Percentiles rank a stretch among this genome's conserved stretches.
Evolutionary conservation across 1,284 basidiomycete genomes (phyloP).

Genomic region (Heterobasidion annosum): DNA sequence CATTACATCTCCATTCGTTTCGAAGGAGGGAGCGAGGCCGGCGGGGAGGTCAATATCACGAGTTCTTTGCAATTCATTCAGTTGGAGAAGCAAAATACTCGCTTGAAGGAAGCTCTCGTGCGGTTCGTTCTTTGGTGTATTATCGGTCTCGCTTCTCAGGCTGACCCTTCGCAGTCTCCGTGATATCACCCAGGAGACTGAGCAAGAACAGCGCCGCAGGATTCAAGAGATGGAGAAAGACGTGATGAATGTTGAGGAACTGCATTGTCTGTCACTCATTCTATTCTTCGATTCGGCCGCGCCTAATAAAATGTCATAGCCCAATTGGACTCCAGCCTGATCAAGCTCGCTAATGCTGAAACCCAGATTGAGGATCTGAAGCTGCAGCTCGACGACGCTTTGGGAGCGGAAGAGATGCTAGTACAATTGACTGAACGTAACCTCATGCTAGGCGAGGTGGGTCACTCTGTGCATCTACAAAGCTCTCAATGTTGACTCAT

Average conservation of each 20-base stretch:
- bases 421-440: constrained; percentile 95
- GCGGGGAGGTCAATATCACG: constrained; percentile 39
- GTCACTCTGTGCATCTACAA: constrained; percentile 7
- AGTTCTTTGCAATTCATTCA: constrained; percentile 80
- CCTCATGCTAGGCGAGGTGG: constrained; percentile 79
- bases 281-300: background rate
- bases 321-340: constrained; percentile 71
- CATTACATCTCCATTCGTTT: background rate
- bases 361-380: constrained; percentile 92
- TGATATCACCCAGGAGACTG: constrained; percentile 83
- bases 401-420: constrained; percentile 94
- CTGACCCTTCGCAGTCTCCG: constrained; percentile 48
- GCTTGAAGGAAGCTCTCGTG: constrained; percentile 90
- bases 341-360: constrained; percentile 81
- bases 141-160: constrained; percentile 5
- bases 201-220: constrained; percentile 75
- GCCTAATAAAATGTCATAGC: constrained; percentile 29
- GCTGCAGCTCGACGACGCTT: constrained; percentile 88
- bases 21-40: constrained; percentile 24
- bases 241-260: constrained; percentile 56
- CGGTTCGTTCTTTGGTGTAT: constrained; percentile 34
- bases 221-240: constrained; percentile 90
- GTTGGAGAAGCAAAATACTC: constrained; percentile 93
- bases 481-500: background rate
- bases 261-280: constrained; percentile 44